phyloP scores from a whole-genome alignment of 805 yeast species.

The Isabelozyma rhagii region DNA sequence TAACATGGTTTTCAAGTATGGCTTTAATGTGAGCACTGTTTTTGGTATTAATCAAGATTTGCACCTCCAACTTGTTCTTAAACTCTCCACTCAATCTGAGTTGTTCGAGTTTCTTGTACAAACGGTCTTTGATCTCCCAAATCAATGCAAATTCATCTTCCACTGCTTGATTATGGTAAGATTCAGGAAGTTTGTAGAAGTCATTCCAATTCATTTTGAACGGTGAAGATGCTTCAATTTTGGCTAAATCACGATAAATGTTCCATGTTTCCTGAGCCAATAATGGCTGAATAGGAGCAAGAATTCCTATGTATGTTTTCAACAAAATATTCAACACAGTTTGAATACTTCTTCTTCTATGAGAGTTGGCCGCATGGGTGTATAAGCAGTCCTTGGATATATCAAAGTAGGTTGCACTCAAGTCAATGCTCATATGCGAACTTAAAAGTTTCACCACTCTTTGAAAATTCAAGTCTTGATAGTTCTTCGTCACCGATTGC shows the following conservation, averaged over 20 bases:
- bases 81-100: constrained; percentile 53
- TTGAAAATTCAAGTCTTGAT: constrained; percentile 61
- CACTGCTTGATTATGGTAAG: constrained; percentile 30
- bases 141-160: constrained; percentile 45
- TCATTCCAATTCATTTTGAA: constrained; percentile 40
- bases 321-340: constrained; percentile 63
- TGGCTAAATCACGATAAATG: constrained; percentile 34
- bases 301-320: constrained; percentile 56
- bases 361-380: constrained; percentile 52
- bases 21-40: constrained; percentile 4
- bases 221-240: constrained; percentile 36
- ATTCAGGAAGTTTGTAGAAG: constrained; percentile 26
- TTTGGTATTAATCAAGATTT: constrained; percentile 31
- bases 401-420: constrained; percentile 85
- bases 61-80: constrained; percentile 60
- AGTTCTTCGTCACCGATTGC: constrained; percentile 39
- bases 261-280: constrained; percentile 89
- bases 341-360: constrained; percentile 57
- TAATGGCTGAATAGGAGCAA: constrained; percentile 82
- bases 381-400: constrained; percentile 82
- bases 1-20: constrained; percentile 18
- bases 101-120: constrained; percentile 51
- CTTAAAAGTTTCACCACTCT: constrained; percentile 65
- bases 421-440: constrained; percentile 66
- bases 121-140: constrained; percentile 45